Evolutionary conservation across 805 yeast species (phyloP), one percentile per base, ranked within the genome.

Genomic region (Metschnikowia peoriensis): DNA sequence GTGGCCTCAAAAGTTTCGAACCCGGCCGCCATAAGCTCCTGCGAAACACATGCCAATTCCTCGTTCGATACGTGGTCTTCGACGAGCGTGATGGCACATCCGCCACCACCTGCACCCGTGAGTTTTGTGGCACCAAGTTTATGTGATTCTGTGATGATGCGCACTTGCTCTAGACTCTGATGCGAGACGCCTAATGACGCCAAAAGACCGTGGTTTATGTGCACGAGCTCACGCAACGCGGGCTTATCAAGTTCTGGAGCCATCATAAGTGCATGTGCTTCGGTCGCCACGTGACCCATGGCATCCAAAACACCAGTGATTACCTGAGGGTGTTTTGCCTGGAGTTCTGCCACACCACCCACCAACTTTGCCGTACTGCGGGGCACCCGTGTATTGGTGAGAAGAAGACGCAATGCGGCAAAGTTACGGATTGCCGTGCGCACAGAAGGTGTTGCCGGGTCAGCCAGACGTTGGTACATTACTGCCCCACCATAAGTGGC

Each of bases 21-120:
- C 0, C 89, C 88, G 46, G 76, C 71, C 0, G 61, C 55, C 1
- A 65, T 65, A 46, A 80, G 77, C 51, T 69, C 70, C 1, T 50
- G 40, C 6, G 68, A 66, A 22, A 78, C 76, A 4, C 69, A 64
- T 10, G 72, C 66, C 7, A 80, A 65, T 4, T 65, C 68, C 1
- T 59, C 65, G 16, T 67, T 74, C 0, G 61, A 60, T 1, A 67
- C 70, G 2, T 72, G 75, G 40, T 79, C 83, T 45, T 80, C 73
- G 14, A 92, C 75, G 38, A 94, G 70, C 0, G 98, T 94, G 51
- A 94, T 86, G 10, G 98, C 96, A 75, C 99, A 94, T 1, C 99
- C 99, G 47, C 99, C 99, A 17, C 99, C 99, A 37, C 99, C 99
- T 0, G 99, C 99, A 41, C 99, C 99, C 0, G 99, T 94, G 50